These are phyloP conservation scores for Xylaria longipes DNA, from an alignment of 495 filamentous ascomycete genomes.

Conservation along the genomic window DNA sequence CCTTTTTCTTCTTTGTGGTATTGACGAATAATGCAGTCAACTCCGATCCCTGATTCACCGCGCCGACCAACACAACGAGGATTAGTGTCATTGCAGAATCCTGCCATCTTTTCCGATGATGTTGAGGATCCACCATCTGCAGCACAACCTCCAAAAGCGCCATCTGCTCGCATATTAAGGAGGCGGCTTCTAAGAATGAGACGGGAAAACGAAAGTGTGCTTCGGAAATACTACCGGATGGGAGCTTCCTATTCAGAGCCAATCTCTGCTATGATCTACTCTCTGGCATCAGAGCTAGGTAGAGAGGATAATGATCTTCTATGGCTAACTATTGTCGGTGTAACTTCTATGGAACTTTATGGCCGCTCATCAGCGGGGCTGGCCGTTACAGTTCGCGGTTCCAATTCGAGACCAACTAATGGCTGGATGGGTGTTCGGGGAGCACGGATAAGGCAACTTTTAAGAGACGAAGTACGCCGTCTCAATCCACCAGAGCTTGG, in stretches of 20 bases:
- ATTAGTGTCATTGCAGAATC: constrained; percentile 54
- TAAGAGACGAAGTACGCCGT: constrained; percentile 93
- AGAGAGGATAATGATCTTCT: constrained; percentile 96
- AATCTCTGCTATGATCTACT: constrained; percentile 91
- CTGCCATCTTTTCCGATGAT: constrained; percentile 46
- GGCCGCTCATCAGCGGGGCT: constrained; percentile 83
- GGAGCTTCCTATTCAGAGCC: constrained; percentile 94
- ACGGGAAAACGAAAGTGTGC: constrained; percentile 72
- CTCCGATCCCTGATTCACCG: constrained; percentile 57
- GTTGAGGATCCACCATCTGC: constrained; percentile 56
- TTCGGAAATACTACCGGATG: constrained; percentile 80
- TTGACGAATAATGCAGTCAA: constrained; percentile 58
- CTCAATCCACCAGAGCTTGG: constrained; percentile 81
- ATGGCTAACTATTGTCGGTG: constrained; percentile 92
- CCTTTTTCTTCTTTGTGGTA: not conserved
- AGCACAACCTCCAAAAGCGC: constrained; percentile 64
- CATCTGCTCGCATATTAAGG: constrained; percentile 72
- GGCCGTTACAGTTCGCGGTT: constrained; percentile 67
- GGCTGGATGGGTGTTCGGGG: constrained; percentile 86
- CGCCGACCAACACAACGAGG: constrained; percentile 57
- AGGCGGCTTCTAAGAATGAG: constrained; percentile 75
- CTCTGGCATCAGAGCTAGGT: constrained; percentile 90
- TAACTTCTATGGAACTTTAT: constrained; percentile 88
- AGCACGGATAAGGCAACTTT: constrained; percentile 79
- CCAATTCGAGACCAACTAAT: constrained; percentile 58